These are phyloP conservation scores for Mucor circinelloides DNA, from an alignment of 371 early-diverging fungal species.

Conservation along the genomic window DNA sequence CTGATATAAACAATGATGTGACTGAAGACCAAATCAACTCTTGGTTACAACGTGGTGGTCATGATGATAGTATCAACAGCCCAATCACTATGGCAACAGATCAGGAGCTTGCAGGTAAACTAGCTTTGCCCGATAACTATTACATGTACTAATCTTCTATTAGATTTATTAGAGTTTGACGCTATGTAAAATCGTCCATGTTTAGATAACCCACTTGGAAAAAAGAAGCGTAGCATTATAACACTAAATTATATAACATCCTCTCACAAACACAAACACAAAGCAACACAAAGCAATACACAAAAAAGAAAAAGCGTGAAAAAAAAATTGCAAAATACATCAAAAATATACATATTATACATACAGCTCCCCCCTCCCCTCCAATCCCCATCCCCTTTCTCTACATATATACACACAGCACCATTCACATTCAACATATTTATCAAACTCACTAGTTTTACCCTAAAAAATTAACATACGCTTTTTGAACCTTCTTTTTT, in stretches of 20 bases:
- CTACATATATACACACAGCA: slow-evolving; percentile 7
- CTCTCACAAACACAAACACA: background rate
- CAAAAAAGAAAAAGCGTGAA: slow-evolving; percentile 1
- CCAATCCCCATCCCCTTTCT: background rate
- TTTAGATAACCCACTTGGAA: background rate
- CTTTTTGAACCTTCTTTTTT: background rate
- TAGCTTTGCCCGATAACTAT: background rate
- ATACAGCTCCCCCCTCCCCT: background rate
- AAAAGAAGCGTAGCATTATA: background rate
- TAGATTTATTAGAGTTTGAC: slow-evolving; percentile 26
- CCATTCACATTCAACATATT: slow-evolving; percentile 1
- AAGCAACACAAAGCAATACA: background rate
- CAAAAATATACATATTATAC: background rate
- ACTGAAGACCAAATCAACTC: slow-evolving; percentile 34
- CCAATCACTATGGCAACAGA: slow-evolving; percentile 32
- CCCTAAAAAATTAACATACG: background rate
- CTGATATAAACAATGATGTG: slow-evolving; percentile 14
- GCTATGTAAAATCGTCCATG: slow-evolving; percentile 6
- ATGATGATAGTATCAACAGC: slow-evolving; percentile 12
- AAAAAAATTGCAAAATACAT: slow-evolving; percentile 4
- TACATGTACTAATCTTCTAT: background rate
- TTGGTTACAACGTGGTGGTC: slow-evolving; percentile 31
- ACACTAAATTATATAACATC: background rate
- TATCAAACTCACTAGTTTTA: background rate
- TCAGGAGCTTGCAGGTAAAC: slow-evolving; percentile 31